Base-by-base conservation (phyloP, 2,329 filamentous ascomycete species). In the Byssochlamys sp. region DNA sequence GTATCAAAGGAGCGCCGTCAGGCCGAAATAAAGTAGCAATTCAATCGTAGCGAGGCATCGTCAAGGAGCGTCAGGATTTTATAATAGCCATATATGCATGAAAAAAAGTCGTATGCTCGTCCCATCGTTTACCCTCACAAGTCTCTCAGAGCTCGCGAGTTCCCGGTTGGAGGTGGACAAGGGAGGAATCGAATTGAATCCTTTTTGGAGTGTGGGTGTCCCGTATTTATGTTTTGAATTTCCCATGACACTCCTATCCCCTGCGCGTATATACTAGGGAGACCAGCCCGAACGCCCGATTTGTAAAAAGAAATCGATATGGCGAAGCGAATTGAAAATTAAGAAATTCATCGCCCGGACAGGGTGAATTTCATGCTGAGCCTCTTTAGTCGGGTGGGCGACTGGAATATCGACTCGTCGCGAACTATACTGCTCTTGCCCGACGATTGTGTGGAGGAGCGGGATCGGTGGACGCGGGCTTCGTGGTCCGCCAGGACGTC, bases 401-500 rank as follows among this genome's bases (percentile, higher is more conserved):
- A n/a, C 19, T 29, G 54, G 33, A 25, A 27, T 3, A 33, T 27
- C 25, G 33, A n/a, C 12, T 50, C 54, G 27, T 59, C 55, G 5
- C 55, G 35, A n/a, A 49, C 52, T 19, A 70, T 57, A 56, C 62
- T 67, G 53, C 65, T 63, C 57, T 72, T 71, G 50, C 64, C 63
- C 26, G 71, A 75, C 11, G 66, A 71, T 57, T 70, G 63, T 39
- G 74, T 69, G 12, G 71, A 69, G 48, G 72, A 71, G 58, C 71
- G 66, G 24, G 67, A 65, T 55, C 73, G 64, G 60, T 67, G 63
- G 64, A 69, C 61, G 59, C 69, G 64, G 52, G 72, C 70, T 64
- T 75, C 69, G 55, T 73, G 69, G 53, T 71, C 68, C 58, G 71
- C 73, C 19, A 77, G 69, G 59, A 77, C 73, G 54, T 77, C 74